Evolutionary conservation across 371 early-diverging fungal species (phyloP).

Genomic region (Dinochytrium kinnereticum): DNA sequence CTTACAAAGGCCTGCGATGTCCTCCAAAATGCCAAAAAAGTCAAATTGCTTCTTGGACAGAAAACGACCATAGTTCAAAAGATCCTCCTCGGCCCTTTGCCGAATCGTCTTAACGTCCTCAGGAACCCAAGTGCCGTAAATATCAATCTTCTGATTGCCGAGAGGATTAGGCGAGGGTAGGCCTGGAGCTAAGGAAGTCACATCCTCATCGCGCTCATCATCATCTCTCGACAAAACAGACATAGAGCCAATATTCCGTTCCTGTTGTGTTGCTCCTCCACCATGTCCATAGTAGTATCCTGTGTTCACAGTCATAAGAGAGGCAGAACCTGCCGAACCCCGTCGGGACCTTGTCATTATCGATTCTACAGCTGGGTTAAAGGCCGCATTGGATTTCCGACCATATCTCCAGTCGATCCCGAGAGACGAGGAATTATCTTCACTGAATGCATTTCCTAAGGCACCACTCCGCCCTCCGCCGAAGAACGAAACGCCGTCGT

Average conservation of each 20-base stretch:
- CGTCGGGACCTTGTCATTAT: slow-evolving; percentile 16
- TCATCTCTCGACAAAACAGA: slow-evolving; percentile 23
- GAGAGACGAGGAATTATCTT: neutral
- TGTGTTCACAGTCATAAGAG: slow-evolving; percentile 22
- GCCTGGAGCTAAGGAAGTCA: slow-evolving; percentile 35
- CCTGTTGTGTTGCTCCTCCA: neutral
- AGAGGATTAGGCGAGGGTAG: slow-evolving; percentile 29
- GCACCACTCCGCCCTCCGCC: too few relatives aligned
- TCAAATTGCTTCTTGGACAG: slow-evolving; percentile 16
- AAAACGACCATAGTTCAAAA: slow-evolving; percentile 20
- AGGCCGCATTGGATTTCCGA: neutral
- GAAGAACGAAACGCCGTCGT: neutral
- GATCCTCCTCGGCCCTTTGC: slow-evolving; percentile 22
- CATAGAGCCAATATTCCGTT: slow-evolving; percentile 1
- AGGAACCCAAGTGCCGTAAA: slow-evolving; percentile 28
- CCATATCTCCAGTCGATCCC: neutral
- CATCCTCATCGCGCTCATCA: slow-evolving; percentile 23
- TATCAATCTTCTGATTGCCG: slow-evolving; percentile 4
- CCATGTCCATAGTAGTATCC: neutral
- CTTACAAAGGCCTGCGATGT: slow-evolving; percentile 2
- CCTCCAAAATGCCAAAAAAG: slow-evolving; percentile 29
- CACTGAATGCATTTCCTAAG: neutral
- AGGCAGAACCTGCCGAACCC: slow-evolving; percentile 16
- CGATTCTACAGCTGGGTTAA: neutral
- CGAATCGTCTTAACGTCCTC: slow-evolving; percentile 21